These are phyloP conservation scores for Aspergillus carlsbadensis DNA, from an alignment of 495 filamentous ascomycete genomes.

Conservation along the genomic window DNA sequence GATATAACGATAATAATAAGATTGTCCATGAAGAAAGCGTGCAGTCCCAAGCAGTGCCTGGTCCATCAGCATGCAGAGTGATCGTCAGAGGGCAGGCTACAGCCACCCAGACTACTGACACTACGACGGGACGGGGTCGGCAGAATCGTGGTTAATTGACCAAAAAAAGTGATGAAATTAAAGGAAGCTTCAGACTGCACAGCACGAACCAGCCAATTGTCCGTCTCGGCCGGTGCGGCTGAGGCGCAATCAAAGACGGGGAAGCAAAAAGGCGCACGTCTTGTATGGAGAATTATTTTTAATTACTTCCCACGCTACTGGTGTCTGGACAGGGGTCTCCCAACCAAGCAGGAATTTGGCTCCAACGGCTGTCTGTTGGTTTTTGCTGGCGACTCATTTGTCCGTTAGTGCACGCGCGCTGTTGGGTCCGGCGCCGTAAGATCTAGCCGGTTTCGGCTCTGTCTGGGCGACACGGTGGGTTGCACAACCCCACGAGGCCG, in stretches of 20 bases:
- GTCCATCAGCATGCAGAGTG: conserved; percentile 22
- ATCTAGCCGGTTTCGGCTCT: background rate
- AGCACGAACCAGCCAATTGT: conserved; percentile 3
- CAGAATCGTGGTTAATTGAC: background rate
- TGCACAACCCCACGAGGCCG: background rate
- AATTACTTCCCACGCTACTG: conserved; percentile 1
- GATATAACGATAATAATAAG: conserved; percentile 1
- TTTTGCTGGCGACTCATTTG: conserved; percentile 1
- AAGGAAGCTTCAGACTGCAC: background rate
- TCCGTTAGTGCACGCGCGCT: background rate
- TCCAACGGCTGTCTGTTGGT: conserved; percentile 22
- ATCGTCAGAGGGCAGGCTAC: conserved; percentile 11
- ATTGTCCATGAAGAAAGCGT: background rate
- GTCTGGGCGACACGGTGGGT: background rate
- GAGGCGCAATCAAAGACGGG: conserved; percentile 23
- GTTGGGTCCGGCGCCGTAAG: conserved; percentile 2
- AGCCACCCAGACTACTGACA: background rate
- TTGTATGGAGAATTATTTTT: conserved; percentile 21
- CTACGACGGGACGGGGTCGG: background rate
- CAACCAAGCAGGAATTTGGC: conserved; percentile 4
- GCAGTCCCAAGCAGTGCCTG: too few species aligned
- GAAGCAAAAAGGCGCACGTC: conserved; percentile 12
- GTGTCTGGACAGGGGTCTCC: background rate
- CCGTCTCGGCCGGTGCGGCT: conserved; percentile 21
- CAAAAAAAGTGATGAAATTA: background rate